Evolutionary conservation across 768 basidiomycete species (phyloP), one percentile per base, ranked within the genome.

Genomic region (Zangia roseola): DNA sequence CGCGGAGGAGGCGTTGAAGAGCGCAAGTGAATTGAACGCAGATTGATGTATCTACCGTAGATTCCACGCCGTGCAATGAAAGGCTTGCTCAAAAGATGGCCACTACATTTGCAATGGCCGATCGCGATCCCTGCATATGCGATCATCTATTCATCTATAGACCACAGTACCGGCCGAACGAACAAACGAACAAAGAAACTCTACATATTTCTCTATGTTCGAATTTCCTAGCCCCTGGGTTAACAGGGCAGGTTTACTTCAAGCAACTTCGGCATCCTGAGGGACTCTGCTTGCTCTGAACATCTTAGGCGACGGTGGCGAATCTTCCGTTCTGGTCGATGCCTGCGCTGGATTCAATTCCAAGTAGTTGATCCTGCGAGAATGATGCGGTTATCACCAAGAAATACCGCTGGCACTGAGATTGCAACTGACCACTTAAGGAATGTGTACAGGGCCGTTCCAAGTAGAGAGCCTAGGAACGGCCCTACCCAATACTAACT

Each of bases 401-500:
- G 25, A 45, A 25, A 31, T 25, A 35, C 5, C 23, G 43, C 43
- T 9, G 20, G 35, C 38, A 39, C 14, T 12, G 40, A n/a, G 23
- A 34, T 20, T 21, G 33, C 21, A 17, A 68, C 71, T 54, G 52
- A 76, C 75, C 58, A 69, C 61, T 86, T 86, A 50, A 87, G 72
- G 17, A 75, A 52, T 28, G 72, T 61, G 60, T 86, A 90, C 56
- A 88, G 74, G 6, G 59, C 73, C 14, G 78, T 72, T 26, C 70
- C 83, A 9, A 89, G 71, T 10, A 89, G 61, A 6, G 83, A 75
- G 25, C 88, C 86, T 19, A 88, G 71, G 45, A 77, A 77, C 0
- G 86, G 86, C 33, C 88, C 86, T 9, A 86, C 67, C 85, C 84
- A 86, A 58, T 85, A 85, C 82, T 86, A 56, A 49, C 34, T 24